Base-by-base conservation (phyloP, 129 eudicot species). In the Centaurea solstitialis region DNA sequence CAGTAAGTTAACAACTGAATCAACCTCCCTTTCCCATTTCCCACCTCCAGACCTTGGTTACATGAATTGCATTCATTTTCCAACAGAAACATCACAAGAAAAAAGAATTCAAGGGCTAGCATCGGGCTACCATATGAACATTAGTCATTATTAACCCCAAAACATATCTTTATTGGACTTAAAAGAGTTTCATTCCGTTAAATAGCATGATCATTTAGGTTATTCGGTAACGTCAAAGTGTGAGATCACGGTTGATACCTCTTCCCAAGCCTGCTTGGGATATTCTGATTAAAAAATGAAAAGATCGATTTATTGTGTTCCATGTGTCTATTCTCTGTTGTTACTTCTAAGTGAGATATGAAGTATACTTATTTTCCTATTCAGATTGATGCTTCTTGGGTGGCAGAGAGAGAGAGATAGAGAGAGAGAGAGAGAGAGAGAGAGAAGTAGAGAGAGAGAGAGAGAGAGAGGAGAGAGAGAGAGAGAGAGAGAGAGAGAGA, bases 401-500 rank as follows among this genome's bases (percentile, higher is more conserved):
- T 26, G 30, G 30, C 38, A 3, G 80, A 3, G 65, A 17, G 53
- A 37, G 26, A 71, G 62, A 39, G 81, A 75, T 65, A 84, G 40
- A 75, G 72, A 84, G 79, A 77, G 30, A 26, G 30, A 26, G 30
- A 26, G 30, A 26, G 30, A 26, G 30, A 26, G 30, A 26, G 30
- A 26, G 30, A 84, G 40, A 75, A 84, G 79, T n/a, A 77, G 30
- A 26, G 30, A 26, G 30, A 26, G 30, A 26, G 59, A 3, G 62
- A 39, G 81, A 75, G 70, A 84, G 40, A 75, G 72, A 84, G 79
- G 79, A 77, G 30, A 26, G 30, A 26, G 30, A 26, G 30, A 26
- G 59, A 3, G 80, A 3, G 65, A 17, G 53, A 37, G 26, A 71
- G 62, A 39, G 81, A 75, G 70, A 84, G 40, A 75, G 72, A 84